Percentiles rank a stretch among this genome's conserved stretches.
Evolutionary conservation across 495 filamentous ascomycete species (phyloP).

Genomic region (Apiosordaria backusii): DNA sequence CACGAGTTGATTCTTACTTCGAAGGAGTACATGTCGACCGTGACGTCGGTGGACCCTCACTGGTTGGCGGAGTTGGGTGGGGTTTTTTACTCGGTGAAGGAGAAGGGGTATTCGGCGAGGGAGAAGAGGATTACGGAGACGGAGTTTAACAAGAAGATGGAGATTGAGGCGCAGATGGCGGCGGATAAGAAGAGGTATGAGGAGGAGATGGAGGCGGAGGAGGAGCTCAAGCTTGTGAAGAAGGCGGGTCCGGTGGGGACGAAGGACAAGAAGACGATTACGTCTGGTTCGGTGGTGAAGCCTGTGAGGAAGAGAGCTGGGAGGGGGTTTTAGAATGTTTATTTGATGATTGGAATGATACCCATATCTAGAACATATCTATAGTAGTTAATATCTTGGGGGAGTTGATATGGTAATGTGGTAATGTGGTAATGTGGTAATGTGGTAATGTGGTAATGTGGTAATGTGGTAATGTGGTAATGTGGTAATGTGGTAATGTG

Average conservation of each 20-base stretch:
- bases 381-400: too few species aligned
- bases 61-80: constrained; percentile 98
- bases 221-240: constrained; percentile 42
- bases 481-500: too few species aligned
- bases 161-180: constrained; percentile 91
- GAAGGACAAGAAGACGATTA: constrained; percentile 51
- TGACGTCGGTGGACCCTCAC: constrained; percentile 93
- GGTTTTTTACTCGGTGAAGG: constrained; percentile 98
- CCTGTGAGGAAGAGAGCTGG: constrained; percentile 49
- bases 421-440: not conserved
- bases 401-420: not conserved
- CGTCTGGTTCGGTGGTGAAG: constrained; percentile 58
- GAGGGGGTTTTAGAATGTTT: constrained; percentile 25
- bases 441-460: too few species aligned
- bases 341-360: too few species aligned
- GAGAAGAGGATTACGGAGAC: constrained; percentile 88
- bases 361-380: too few species aligned
- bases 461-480: too few species aligned
- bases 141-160: constrained; percentile 93
- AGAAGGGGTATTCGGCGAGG: constrained; percentile 90
- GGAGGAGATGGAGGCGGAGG: constrained; percentile 50
- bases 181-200: constrained; percentile 76
- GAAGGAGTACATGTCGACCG: constrained; percentile 98
- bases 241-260: constrained; percentile 41
- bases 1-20: constrained; percentile 96